A percentile compares a stretch with the other conserved stretches of the same genome.
phyloP scores from a whole-genome alignment of 306 rosid genomes.

The Glycine soja region DNA sequence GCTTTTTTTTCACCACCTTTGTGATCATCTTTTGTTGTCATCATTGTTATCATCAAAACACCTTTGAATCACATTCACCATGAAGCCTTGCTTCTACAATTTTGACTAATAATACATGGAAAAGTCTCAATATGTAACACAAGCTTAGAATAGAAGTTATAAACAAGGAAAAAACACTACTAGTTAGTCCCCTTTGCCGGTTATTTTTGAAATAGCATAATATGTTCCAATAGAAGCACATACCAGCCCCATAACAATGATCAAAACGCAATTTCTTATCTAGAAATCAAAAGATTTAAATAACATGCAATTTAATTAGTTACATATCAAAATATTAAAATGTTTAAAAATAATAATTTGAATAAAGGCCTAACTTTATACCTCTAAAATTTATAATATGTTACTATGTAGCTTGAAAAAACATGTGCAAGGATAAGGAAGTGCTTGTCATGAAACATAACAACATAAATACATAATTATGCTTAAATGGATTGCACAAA shows the following conservation, averaged over 20 bases:
- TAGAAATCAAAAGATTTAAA: conserved; percentile 33
- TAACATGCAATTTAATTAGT: background rate
- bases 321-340: background rate
- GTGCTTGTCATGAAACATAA: conserved; percentile 50
- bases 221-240: conserved; percentile 55
- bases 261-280: conserved; percentile 55
- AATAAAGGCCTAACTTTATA: background rate
- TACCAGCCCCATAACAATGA: conserved; percentile 51
- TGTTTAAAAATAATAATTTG: background rate
- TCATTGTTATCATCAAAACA: no score
- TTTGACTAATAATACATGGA: background rate
- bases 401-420: conserved; percentile 57
- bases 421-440: conserved; percentile 63
- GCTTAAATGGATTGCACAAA: background rate
- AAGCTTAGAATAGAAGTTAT: background rate
- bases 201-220: conserved; percentile 55
- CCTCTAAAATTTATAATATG: conserved; percentile 55
- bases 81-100: no score
- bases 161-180: background rate
- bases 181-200: conserved; percentile 22
- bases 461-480: background rate
- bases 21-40: no score
- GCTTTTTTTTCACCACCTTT: no score
- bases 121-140: conserved; percentile 4
- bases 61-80: no score